Conservation (phyloP, 352 stramenopile genomes). For the Globisporangium nagaii region DNA sequence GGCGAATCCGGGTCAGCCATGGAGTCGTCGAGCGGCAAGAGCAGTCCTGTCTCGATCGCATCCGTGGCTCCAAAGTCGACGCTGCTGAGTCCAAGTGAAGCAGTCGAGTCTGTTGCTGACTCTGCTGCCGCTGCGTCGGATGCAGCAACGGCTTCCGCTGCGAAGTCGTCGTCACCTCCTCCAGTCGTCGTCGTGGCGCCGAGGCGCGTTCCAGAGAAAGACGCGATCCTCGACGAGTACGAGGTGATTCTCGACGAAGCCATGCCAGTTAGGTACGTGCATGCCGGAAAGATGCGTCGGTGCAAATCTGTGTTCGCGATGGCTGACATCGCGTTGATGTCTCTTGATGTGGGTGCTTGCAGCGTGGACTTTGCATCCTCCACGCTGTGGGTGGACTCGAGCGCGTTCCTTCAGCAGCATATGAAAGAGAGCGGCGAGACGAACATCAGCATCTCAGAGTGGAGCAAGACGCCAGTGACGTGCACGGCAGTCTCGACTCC, state of each 20-base stretch:
- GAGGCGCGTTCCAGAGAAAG: slow-evolving; percentile 31
- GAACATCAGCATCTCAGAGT: slow-evolving; percentile 46
- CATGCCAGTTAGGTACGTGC: slow-evolving; percentile 64
- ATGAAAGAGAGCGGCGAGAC: slow-evolving; percentile 48
- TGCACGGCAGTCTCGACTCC: slow-evolving; percentile 53
- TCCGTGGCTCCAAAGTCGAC: slow-evolving; percentile 8
- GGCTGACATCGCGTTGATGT: too few species aligned
- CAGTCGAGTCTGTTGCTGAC: not conserved
- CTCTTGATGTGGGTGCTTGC: not conserved
- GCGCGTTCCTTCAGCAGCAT: slow-evolving; percentile 36
- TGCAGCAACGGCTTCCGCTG: not conserved
- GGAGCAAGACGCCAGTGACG: slow-evolving; percentile 30
- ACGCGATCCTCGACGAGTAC: slow-evolving; percentile 58
- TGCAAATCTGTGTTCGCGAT: not conserved
- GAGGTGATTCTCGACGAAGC: slow-evolving; percentile 71
- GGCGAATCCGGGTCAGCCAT: too few species aligned
- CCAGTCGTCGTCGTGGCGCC: not conserved
- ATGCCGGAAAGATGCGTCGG: too few species aligned
- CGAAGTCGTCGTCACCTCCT: slow-evolving; percentile 6
- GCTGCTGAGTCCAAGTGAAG: not conserved
- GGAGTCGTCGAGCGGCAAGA: slow-evolving; percentile 7
- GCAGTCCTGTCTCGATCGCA: slow-evolving; percentile 14
- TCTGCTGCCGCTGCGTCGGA: not conserved
- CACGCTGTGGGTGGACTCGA: slow-evolving; percentile 59
- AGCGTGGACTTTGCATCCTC: slow-evolving; percentile 64